Evolutionary conservation across 768 basidiomycete species (phyloP).

Genomic region (Mrakia blollopis): DNA sequence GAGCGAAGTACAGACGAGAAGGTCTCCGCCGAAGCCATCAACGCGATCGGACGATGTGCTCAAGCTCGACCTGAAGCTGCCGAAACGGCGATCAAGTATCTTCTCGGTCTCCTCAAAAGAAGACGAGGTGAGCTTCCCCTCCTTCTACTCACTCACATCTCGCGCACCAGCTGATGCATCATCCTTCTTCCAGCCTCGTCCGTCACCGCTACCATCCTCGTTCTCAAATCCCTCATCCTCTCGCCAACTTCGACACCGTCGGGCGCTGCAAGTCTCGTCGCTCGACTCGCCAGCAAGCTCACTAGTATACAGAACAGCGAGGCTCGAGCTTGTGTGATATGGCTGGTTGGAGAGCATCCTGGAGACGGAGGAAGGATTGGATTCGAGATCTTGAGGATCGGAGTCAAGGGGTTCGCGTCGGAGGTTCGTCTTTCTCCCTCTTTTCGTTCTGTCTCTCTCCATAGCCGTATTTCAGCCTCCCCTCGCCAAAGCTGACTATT

Average conservation of each 20-base stretch:
- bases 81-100: constrained; percentile 64
- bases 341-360: constrained; percentile 89
- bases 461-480: too few relatives aligned
- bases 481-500: background rate
- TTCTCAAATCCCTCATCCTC: constrained; percentile 76
- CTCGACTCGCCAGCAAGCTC: constrained; percentile 67
- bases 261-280: constrained; percentile 62
- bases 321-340: constrained; percentile 80
- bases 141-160: too few relatives aligned
- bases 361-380: constrained; percentile 42
- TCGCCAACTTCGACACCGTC: constrained; percentile 42
- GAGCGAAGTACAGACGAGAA: constrained; percentile 69
- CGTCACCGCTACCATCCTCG: constrained; percentile 73
- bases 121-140: constrained; percentile 55
- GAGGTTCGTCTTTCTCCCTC: constrained; percentile 48
- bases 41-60: constrained; percentile 73
- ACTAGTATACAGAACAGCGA: constrained; percentile 73
- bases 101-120: constrained; percentile 76
- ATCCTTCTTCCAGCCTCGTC: constrained; percentile 44
- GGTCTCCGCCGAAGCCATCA: constrained; percentile 67
- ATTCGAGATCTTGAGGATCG: constrained; percentile 76
- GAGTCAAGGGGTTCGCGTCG: constrained; percentile 62
- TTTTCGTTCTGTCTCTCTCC: background rate
- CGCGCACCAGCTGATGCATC: background rate
- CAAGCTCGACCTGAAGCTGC: constrained; percentile 62